Evolutionary conservation across 768 basidiomycete species (phyloP), one percentile per base, ranked within the genome.

Genomic region (Daedaleopsis sinensis): DNA sequence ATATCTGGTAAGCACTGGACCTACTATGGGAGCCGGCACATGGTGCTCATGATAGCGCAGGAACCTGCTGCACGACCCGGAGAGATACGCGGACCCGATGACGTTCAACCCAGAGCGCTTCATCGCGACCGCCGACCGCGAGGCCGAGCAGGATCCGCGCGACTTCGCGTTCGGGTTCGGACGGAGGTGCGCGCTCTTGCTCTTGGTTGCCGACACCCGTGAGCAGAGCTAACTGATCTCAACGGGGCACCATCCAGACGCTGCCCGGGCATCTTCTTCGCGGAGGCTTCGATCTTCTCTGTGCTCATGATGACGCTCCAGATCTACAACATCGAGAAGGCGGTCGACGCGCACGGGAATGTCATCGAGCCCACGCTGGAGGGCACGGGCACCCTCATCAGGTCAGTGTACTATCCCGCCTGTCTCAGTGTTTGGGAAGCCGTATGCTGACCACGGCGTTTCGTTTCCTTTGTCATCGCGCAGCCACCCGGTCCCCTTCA

Each of bases 221-320:
- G 11, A 12, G 3, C 21, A 27, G 12, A 18, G 24, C 10, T 18
- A 49, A 35, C 9, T n/a, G n/a, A n/a, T n/a, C n/a, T 27, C 21
- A 16, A n/a, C n/a, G 10, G 9, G n/a, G 1, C 32, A 10, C 27
- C 27, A 32, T 32, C 27, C 52, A 65, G 67, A 9, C 57, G 49
- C 19, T 68, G 67, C 50, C 67, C 80, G n/a, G 83, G 82, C 38
- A 57, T 62, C 43, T 36, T 54, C 24, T 66, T 84, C 42, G 81
- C 78, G 5, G 77, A 81, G 19, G 72, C 76, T 1, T 78, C 76
- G 3, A 56, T 75, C 4, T 73, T 69, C 16, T 16, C 80, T 27
- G 77, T 75, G 68, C 70, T 74, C 13, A 73, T 77, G 5, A 74
- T 75, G 27, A 70, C 67, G 12, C 68, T 80, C 27, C 74, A 78